A percentile compares a stretch with the other conserved stretches of the same genome.
Conservation (phyloP, 2,329 filamentous ascomycete genomes). For the Fonsecaea monophora region DNA sequence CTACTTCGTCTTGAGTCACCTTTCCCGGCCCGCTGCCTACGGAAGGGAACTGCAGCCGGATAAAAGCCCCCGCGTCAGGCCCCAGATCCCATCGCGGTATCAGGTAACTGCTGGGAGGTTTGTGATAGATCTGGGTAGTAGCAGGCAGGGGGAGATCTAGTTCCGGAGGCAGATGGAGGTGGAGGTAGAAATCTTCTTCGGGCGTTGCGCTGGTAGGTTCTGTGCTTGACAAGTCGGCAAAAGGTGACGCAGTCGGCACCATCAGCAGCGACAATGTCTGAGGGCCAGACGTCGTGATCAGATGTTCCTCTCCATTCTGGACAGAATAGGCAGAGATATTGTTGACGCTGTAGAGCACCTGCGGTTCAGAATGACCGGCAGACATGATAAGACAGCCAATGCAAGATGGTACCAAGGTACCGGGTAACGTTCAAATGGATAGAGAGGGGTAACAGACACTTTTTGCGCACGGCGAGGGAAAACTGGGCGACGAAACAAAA, state of each 20-base stretch:
- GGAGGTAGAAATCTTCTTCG: slow-evolving; percentile 95
- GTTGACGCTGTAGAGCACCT: slow-evolving; percentile 66
- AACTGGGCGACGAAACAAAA: not conserved
- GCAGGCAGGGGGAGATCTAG: slow-evolving; percentile 91
- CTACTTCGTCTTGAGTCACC: slow-evolving; percentile 86
- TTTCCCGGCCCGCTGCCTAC: slow-evolving; percentile 68
- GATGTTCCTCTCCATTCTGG: slow-evolving; percentile 81
- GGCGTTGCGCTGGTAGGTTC: slow-evolving; percentile 63
- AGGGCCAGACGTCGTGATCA: slow-evolving; percentile 81
- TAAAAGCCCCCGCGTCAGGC: slow-evolving; percentile 86
- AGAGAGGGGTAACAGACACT: slow-evolving; percentile 1
- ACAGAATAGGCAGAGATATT: slow-evolving; percentile 93
- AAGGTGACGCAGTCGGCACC: slow-evolving; percentile 87
- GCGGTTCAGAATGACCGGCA: slow-evolving; percentile 61
- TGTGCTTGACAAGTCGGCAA: slow-evolving; percentile 61
- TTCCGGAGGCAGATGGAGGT: slow-evolving; percentile 92
- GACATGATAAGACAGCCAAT: slow-evolving; percentile 40
- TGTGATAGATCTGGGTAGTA: slow-evolving; percentile 96
- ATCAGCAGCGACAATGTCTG: slow-evolving; percentile 93
- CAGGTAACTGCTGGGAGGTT: slow-evolving; percentile 88
- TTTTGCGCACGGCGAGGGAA: not conserved
- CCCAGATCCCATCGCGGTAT: slow-evolving; percentile 96
- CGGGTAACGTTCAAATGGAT: not conserved
- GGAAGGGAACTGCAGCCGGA: slow-evolving; percentile 85
- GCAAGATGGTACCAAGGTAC: not conserved